Percentiles rank a stretch among this genome's conserved stretches.
Conservation (phyloP, 2,329 filamentous ascomycete genomes). For the Aspergillus tubingensis region DNA sequence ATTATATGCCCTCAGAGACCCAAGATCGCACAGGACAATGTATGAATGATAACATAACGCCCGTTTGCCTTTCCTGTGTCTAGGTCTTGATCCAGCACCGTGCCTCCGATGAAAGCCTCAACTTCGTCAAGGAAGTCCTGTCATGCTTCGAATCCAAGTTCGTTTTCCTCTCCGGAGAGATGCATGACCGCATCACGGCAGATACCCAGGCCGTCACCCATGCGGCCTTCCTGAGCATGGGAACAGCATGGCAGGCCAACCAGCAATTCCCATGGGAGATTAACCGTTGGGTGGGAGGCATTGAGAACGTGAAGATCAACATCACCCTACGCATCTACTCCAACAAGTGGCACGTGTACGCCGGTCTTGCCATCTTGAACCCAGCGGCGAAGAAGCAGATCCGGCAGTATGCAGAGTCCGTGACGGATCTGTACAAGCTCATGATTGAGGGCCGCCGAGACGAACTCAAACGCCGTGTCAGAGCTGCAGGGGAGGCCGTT, state of each 20-base stretch:
- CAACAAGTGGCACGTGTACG: slow-evolving; percentile 99
- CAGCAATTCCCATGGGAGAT: slow-evolving; percentile 96
- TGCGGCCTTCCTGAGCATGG: slow-evolving; percentile 95
- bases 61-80: background rate
- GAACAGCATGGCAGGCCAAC: slow-evolving; percentile 94
- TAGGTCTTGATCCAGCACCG: slow-evolving; percentile 87
- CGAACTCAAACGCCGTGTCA: slow-evolving; percentile 73
- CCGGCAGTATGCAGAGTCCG: slow-evolving; percentile 85
- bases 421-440: slow-evolving; percentile 93
- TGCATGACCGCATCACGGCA: slow-evolving; percentile 95
- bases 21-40: slow-evolving; percentile 12
- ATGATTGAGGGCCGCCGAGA: slow-evolving; percentile 84
- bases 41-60: slow-evolving; percentile 21
- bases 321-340: slow-evolving; percentile 95
- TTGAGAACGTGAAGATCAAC: slow-evolving; percentile 99
- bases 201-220: slow-evolving; percentile 98
- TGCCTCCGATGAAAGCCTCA: slow-evolving; percentile 72
- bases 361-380: slow-evolving; percentile 93
- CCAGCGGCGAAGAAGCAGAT: slow-evolving; percentile 91
- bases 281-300: slow-evolving; percentile 91
- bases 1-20: too few species aligned
- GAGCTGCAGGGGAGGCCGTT: slow-evolving; percentile 75
- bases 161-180: slow-evolving; percentile 80
- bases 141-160: slow-evolving; percentile 81
- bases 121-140: slow-evolving; percentile 78